A percentile compares a stretch with the other conserved stretches of the same genome.
Conservation (phyloP, 2,329 filamentous ascomycete species). For the Hymenoscyphus fructigenus region DNA sequence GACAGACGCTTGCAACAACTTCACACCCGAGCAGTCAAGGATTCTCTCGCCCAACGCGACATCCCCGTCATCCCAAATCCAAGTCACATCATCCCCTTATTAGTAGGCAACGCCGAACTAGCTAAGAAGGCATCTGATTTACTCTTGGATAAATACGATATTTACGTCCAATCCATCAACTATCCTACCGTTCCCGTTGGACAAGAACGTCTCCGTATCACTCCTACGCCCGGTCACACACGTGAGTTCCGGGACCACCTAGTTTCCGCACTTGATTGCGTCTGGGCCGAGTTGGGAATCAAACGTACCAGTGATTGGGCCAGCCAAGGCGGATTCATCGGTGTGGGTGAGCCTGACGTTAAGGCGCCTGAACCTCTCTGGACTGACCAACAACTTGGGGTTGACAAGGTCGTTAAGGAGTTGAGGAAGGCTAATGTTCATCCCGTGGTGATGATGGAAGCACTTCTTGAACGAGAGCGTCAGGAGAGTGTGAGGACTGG, state of each 20-base stretch:
- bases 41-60: conserved; percentile 71
- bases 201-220: conserved; percentile 95
- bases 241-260: conserved; percentile 84
- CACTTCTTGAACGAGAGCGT: conserved; percentile 57
- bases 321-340: conserved; percentile 87
- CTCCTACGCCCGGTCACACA: conserved; percentile 88
- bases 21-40: conserved; percentile 93
- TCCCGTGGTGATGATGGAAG: conserved; percentile 52
- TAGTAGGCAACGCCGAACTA: conserved; percentile 90
- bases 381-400: conserved; percentile 84
- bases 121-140: conserved; percentile 92
- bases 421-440: conserved; percentile 48
- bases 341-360: conserved; percentile 73
- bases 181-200: conserved; percentile 97
- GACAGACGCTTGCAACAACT: conserved; percentile 92
- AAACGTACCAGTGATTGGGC: conserved; percentile 95
- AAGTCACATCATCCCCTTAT: conserved; percentile 89
- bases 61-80: conserved; percentile 98
- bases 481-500: conserved; percentile 37
- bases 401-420: conserved; percentile 64
- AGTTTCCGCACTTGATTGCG: conserved; percentile 77
- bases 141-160: conserved; percentile 83
- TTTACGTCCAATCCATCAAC: conserved; percentile 99
- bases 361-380: conserved; percentile 72
- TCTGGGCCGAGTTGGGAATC: conserved; percentile 86